Conservation (phyloP, 352 stramenopile genomes). For the Globisporangium camurandrum region DNA sequence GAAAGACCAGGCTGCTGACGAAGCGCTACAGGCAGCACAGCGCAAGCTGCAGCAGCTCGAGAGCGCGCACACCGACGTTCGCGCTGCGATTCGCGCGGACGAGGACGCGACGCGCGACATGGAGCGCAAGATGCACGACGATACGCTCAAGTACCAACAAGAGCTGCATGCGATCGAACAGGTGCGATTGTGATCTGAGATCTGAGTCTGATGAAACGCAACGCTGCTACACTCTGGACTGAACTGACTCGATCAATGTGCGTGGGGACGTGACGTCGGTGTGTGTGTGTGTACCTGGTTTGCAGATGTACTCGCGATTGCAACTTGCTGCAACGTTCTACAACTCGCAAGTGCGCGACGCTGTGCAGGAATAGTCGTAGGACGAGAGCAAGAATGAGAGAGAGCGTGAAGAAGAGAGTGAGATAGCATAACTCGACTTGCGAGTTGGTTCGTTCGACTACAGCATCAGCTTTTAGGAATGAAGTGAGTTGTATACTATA, state of each 20-base stretch:
- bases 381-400: no score
- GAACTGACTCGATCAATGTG: not conserved
- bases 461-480: no score
- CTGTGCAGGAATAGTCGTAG: conserved; percentile 27
- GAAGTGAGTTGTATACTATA: no score
- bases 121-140: conserved; percentile 57
- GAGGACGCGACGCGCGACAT: conserved; percentile 49
- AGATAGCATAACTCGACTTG: no score
- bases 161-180: conserved; percentile 58
- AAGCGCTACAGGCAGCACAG: conserved; percentile 42
- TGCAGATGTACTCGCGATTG: conserved; percentile 62
- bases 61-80: conserved; percentile 31
- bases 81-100: conserved; percentile 43
- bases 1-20: conserved; percentile 51
- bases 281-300: conserved; percentile 4
- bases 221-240: not conserved
- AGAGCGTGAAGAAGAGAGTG: no score
- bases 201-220: not conserved
- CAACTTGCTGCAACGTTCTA: conserved; percentile 58
- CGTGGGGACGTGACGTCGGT: not conserved
- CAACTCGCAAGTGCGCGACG: conserved; percentile 54
- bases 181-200: conserved; percentile 10
- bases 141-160: conserved; percentile 54
- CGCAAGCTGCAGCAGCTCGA: conserved; percentile 54
- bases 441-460: no score